Evolutionary conservation across 306 rosid genomes (phyloP).

Genomic region (Fagus crenata): DNA sequence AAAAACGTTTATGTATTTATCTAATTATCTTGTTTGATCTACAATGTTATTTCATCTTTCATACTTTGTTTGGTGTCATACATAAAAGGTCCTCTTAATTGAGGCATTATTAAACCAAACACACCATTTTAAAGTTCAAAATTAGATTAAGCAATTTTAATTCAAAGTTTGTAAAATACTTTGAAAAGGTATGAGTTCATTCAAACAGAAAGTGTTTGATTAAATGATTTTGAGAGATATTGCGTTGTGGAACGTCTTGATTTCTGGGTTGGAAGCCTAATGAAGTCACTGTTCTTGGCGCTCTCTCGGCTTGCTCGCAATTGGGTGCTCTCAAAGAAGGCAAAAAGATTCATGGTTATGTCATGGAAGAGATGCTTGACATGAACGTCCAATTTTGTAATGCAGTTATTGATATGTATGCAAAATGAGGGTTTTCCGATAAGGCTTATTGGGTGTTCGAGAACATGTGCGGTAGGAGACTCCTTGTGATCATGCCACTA

Average conservation of each 20-base stretch:
- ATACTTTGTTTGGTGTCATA: too few relatives aligned
- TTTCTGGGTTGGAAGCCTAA: conserved; percentile 79
- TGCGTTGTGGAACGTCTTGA: conserved; percentile 77
- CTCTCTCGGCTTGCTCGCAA: conserved; percentile 77
- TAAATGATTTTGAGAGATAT: conserved; percentile 64
- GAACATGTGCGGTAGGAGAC: conserved; percentile 57
- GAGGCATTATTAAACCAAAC: too few relatives aligned
- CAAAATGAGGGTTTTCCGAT: conserved; percentile 74
- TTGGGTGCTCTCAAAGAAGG: conserved; percentile 78
- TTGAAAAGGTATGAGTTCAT: too few relatives aligned
- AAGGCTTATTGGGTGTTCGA: conserved; percentile 60
- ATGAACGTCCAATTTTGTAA: conserved; percentile 68
- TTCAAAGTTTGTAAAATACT: too few relatives aligned
- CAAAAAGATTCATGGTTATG: conserved; percentile 45
- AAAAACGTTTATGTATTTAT: too few relatives aligned
- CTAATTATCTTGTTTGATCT: too few relatives aligned
- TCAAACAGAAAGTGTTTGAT: conserved; percentile 56
- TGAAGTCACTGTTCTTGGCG: conserved; percentile 71
- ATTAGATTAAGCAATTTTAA: too few relatives aligned
- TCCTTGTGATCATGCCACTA: conserved; percentile 26
- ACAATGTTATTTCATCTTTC: too few relatives aligned
- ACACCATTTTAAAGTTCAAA: too few relatives aligned
- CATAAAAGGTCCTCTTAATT: too few relatives aligned
- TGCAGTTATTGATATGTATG: conserved; percentile 83
- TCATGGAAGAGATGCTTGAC: conserved; percentile 54